Conservation (phyloP, 2,329 filamentous ascomycete species). For the Xylaria arbuscula region DNA sequence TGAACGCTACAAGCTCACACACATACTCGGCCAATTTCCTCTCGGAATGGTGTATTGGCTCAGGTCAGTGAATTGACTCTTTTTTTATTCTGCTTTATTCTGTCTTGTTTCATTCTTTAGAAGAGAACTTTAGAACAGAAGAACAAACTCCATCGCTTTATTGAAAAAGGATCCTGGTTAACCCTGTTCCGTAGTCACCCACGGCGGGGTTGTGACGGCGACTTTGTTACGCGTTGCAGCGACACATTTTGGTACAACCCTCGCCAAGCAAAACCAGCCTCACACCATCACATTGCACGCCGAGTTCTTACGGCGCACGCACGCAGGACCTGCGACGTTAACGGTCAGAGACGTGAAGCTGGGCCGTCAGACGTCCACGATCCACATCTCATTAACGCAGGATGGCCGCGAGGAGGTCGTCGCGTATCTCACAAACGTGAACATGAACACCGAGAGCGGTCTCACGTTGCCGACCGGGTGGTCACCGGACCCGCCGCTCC, state of each 20-base stretch:
- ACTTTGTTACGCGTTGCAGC: slow-evolving; percentile 66
- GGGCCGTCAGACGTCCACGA: slow-evolving; percentile 51
- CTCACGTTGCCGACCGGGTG: slow-evolving; percentile 63
- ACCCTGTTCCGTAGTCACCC: slow-evolving; percentile 65
- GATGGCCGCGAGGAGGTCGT: slow-evolving; percentile 68
- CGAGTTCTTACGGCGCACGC: slow-evolving; percentile 50
- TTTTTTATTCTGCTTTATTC: background rate
- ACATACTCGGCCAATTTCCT: slow-evolving; percentile 42
- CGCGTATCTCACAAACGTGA: slow-evolving; percentile 72
- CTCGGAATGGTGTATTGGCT: slow-evolving; percentile 48
- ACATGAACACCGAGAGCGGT: slow-evolving; percentile 69
- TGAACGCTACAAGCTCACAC: slow-evolving; percentile 42
- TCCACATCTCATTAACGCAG: slow-evolving; percentile 49
- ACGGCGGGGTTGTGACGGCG: slow-evolving; percentile 76
- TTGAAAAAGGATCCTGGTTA: background rate
- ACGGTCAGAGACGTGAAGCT: slow-evolving; percentile 49
- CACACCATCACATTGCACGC: slow-evolving; percentile 48
- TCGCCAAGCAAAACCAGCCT: slow-evolving; percentile 47
- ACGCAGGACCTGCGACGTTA: slow-evolving; percentile 45
- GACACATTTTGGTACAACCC: slow-evolving; percentile 49
- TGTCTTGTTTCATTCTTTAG: too few relatives aligned
- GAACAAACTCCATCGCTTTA: background rate
- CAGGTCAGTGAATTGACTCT: slow-evolving; percentile 41
- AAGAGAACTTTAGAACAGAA: too few relatives aligned
- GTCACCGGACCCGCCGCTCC: slow-evolving; percentile 54